Base-by-base conservation (phyloP, 805 yeast species). In the Starmerella geochares region DNA sequence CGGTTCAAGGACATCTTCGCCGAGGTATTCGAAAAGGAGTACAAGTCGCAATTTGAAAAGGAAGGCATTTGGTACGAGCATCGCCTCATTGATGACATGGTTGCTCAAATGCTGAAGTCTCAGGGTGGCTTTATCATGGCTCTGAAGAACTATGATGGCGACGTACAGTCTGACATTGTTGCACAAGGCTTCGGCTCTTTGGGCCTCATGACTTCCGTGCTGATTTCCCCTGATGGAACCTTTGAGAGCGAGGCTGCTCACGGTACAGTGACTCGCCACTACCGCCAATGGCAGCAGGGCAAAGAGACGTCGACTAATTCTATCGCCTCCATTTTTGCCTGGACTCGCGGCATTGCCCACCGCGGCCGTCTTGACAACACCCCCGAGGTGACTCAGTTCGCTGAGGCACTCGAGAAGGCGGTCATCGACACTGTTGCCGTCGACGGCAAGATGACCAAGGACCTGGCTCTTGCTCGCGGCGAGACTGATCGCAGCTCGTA, bases 221-320 rank as follows among this genome's bases (percentile, higher is more conserved):
- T 90, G 60, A 79, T 87, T 64, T 80, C 96, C n/a, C 94, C 96
- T 46, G 96, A 90, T 68, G 96, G 96, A 23, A 81, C 95, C 13
- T 88, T 86, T 67, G 96, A 90, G 73, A 73, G 87, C 49, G 97
- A 90, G 74, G 97, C 97, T 52, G 97, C 97, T n/a, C 97, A 90
- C 67, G 97, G 97, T 50, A 90, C 97, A 13, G 97, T 90, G 60
- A 90, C 96, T 42, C 84, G 97, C 72, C 97, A 90, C 68, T 90
- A 76, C 73, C 83, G 96, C 73, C 92, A 82, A 70, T 86, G 86
- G 70, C 96, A 90, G 72, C 85, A 83, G 70, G 97, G 97, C 58
- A 85, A 87, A 67, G 96, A 88, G 71, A 90, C 97, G 17, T 86
- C 96, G 6, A 90, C 97, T 51, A 90, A 90, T 71, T 88, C 96